Percentiles rank a stretch among this genome's conserved stretches.
Conservation (phyloP, 2,329 filamentous ascomycete genomes). For the Juglanconis oblonga region DNA sequence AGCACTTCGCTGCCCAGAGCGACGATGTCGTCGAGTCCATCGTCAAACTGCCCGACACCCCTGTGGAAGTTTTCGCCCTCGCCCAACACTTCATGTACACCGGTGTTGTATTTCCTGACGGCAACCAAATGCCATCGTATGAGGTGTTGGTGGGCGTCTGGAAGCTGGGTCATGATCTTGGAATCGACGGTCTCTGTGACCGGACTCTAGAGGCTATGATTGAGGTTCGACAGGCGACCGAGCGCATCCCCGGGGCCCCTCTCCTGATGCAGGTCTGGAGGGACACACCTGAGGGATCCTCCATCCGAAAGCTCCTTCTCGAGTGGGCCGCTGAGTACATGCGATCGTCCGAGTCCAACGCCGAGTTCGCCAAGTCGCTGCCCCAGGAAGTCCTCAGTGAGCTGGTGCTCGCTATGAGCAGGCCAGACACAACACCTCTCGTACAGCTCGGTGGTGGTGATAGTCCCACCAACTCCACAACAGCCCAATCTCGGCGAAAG, state of each 20-base stretch:
- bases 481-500: conserved; percentile 32
- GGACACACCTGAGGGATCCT: conserved; percentile 58
- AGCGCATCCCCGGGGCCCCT: conserved; percentile 55
- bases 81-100: conserved; percentile 55
- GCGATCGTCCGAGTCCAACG: conserved; percentile 51
- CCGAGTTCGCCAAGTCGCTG: conserved; percentile 58
- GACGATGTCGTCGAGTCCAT: conserved; percentile 46
- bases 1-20: conserved; percentile 38
- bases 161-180: conserved; percentile 53
- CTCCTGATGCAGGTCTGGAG: conserved; percentile 61
- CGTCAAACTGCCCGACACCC: conserved; percentile 46
- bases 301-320: conserved; percentile 56
- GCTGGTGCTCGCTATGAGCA: conserved; percentile 60
- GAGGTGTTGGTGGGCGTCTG: conserved; percentile 54
- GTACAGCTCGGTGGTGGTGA: conserved; percentile 27
- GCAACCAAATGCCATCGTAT: conserved; percentile 45
- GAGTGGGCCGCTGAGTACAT: conserved; percentile 64
- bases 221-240: conserved; percentile 50
- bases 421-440: conserved; percentile 40
- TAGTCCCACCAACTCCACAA: conserved; percentile 15
- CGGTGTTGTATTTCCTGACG: conserved; percentile 41
- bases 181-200: conserved; percentile 54
- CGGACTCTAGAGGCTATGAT: conserved; percentile 56
- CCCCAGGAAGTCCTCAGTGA: conserved; percentile 62
- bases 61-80: conserved; percentile 51